These are phyloP conservation scores for Cnidoscolus chayamansa DNA, from an alignment of 441 rosid species.

Conservation along the genomic window DNA sequence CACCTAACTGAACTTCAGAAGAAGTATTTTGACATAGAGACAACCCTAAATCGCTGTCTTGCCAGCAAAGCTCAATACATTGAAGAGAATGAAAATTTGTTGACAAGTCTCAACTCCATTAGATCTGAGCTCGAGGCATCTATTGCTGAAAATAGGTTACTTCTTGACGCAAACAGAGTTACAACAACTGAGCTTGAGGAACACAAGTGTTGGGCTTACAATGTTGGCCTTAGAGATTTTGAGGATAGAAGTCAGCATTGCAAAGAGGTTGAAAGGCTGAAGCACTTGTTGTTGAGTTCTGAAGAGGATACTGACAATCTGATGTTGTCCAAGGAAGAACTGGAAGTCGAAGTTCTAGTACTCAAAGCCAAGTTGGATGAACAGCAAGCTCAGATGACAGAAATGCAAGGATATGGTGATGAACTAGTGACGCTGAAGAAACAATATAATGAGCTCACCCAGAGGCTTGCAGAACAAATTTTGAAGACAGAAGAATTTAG, in stretches of 20 bases:
- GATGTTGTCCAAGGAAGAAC: constrained; percentile 55
- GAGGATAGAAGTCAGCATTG: constrained; percentile 41
- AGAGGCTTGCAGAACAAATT: constrained; percentile 73
- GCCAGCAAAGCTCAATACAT: constrained; percentile 45
- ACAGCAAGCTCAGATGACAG: constrained; percentile 38
- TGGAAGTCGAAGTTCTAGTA: constrained; percentile 48
- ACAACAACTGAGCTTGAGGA: constrained; percentile 50
- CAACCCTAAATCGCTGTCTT: constrained; percentile 48
- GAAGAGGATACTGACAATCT: constrained; percentile 62
- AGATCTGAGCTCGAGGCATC: constrained; percentile 65
- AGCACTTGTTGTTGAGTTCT: constrained; percentile 36
- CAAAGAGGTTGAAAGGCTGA: constrained; percentile 52
- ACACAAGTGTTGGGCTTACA: constrained; percentile 34
- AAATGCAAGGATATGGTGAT: constrained; percentile 34
- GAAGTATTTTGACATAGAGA: constrained; percentile 52
- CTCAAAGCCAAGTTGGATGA: constrained; percentile 60
- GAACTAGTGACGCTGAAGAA: constrained; percentile 45
- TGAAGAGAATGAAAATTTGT: constrained; percentile 61
- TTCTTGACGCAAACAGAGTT: constrained; percentile 39
- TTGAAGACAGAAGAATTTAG: constrained; percentile 88
- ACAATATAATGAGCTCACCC: constrained; percentile 57
- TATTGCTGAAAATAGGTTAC: constrained; percentile 47
- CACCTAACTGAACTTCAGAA: constrained; percentile 47
- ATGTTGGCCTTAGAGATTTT: constrained; percentile 29
- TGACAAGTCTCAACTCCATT: constrained; percentile 42